Base-by-base conservation (phyloP, 768 basidiomycete genomes). In the Tephrocybe sp. region DNA sequence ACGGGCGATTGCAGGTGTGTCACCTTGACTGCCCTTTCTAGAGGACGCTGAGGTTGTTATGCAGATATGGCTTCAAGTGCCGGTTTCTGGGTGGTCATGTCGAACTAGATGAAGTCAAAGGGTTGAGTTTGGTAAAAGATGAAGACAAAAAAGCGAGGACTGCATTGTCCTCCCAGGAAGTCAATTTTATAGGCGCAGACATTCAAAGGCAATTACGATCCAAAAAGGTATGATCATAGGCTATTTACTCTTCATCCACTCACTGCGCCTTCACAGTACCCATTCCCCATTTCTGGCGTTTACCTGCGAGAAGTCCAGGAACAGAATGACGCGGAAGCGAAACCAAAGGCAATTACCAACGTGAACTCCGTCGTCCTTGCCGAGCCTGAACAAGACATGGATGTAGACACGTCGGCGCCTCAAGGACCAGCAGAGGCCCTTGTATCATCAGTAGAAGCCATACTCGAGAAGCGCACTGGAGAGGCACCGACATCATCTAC, bases 31-130 rank as follows among this genome's bases (percentile, higher is more conserved):
- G 10, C 49, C 3, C 11, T 48, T 37, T 9, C 8, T 30, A 25
- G 17, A 11, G n/a, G 33, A 17, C 20, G 17, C n/a, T 50, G 18
- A 42, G 11, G n/a, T 17, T 40, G 25, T 14, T n/a, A 7, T n/a
- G 18, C 50, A 80, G 76, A 46, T 83, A 81, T 59, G 97, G 94
- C 10, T 85, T 90, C 67, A 92, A 93, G 66, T 99, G 97, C 65
- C 84, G 97, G 2, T 97, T 89, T 68, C 78, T 97, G 4, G 86
- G 88, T 11, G 85, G 81, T 3, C 96, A 99, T 66, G 70, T 87
- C 10, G 68, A 63, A 15, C 68, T 70, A 30, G 72, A 77, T 26
- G 75, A 74, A 14, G 68, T 72, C 12, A 83, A 80, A 1, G 56
- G 67, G 2, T 58, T 80, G 14, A 65, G 66, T 21, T 62, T 87